Percentiles rank a stretch among this genome's conserved stretches.
phyloP scores from a whole-genome alignment of 192 early-diverging fungal genomes.

The Gamsiella multidivaricata region DNA sequence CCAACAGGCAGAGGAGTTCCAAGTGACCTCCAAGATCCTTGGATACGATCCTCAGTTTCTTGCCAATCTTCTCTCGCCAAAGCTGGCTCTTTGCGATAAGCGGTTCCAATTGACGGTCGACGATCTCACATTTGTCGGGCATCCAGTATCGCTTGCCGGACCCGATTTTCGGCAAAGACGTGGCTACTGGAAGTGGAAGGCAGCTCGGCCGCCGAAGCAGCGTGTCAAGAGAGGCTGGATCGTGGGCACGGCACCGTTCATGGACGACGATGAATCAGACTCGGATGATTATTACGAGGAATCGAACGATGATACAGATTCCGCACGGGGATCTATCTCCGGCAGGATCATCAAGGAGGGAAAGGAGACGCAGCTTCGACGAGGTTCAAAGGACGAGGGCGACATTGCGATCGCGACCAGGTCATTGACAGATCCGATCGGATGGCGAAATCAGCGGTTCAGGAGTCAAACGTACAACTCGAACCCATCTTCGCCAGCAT shows the following conservation, averaged over 20 bases:
- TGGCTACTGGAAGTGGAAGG: slow-evolving; percentile 24
- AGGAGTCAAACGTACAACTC: slow-evolving; percentile 46
- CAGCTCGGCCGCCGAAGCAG: slow-evolving; percentile 42
- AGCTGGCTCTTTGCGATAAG: slow-evolving; percentile 79
- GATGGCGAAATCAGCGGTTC: slow-evolving; percentile 36
- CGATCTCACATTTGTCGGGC: slow-evolving; percentile 86
- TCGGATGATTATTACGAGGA: slow-evolving; percentile 68
- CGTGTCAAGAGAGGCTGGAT: slow-evolving; percentile 47
- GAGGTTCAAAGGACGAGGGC: slow-evolving; percentile 37
- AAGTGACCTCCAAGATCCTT: slow-evolving; percentile 25
- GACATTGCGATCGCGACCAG: slow-evolving; percentile 16
- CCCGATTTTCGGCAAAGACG: slow-evolving; percentile 52
- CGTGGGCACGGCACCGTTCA: slow-evolving; percentile 66
- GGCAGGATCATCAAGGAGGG: slow-evolving; percentile 23
- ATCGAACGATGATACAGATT: slow-evolving; percentile 38
- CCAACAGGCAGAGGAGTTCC: slow-evolving; percentile 13
- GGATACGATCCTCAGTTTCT: slow-evolving; percentile 82
- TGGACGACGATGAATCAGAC: slow-evolving; percentile 67
- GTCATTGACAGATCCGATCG: slow-evolving; percentile 25
- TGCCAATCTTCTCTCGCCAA: slow-evolving; percentile 90
- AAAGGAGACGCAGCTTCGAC: slow-evolving; percentile 11
- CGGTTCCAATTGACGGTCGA: slow-evolving; percentile 91
- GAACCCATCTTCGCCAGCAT: slow-evolving; percentile 18
- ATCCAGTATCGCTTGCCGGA: slow-evolving; percentile 58
- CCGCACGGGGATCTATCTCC: slow-evolving; percentile 1